Evolutionary conservation across 2,329 filamentous ascomycete species (phyloP).

Genomic region (Claviceps sp.): DNA sequence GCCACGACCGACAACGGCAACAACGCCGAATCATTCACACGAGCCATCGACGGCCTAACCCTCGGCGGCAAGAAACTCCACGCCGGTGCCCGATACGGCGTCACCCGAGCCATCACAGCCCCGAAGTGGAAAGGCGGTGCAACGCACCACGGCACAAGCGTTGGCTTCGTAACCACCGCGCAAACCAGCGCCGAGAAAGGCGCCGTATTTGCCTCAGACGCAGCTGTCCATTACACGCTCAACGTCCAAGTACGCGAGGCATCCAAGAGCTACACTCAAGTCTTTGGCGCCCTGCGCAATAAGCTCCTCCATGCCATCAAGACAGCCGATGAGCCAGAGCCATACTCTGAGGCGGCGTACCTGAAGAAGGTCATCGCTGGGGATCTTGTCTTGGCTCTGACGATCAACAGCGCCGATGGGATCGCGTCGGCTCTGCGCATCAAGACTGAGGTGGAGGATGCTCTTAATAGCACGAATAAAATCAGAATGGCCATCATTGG

Average conservation of each 20-base stretch:
- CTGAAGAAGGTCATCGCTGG: constrained; percentile 41
- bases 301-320: constrained; percentile 40
- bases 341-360: constrained; percentile 35
- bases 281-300: constrained; percentile 35
- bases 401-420: constrained; percentile 47
- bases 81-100: constrained; percentile 39
- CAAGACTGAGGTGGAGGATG: constrained; percentile 41
- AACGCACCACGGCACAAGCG: constrained; percentile 43
- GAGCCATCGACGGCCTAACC: constrained; percentile 42
- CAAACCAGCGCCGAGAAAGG: constrained; percentile 30
- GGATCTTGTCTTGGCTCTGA: constrained; percentile 40
- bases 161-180: constrained; percentile 42
- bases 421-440: constrained; percentile 46
- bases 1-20: constrained; percentile 37
- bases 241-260: constrained; percentile 19
- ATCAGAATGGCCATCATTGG: constrained; percentile 46
- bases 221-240: constrained; percentile 46
- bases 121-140: constrained; percentile 29
- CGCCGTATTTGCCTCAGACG: constrained; percentile 40
- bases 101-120: constrained; percentile 45
- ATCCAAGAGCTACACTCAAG: constrained; percentile 40
- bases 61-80: constrained; percentile 43
- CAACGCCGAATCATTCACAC: constrained; percentile 35
- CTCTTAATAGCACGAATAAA: constrained; percentile 15
- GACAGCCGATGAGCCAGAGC: constrained; percentile 17